phyloP scores from a whole-genome alignment of 495 filamentous ascomycete species.

The Talaromyces stipitatus region DNA sequence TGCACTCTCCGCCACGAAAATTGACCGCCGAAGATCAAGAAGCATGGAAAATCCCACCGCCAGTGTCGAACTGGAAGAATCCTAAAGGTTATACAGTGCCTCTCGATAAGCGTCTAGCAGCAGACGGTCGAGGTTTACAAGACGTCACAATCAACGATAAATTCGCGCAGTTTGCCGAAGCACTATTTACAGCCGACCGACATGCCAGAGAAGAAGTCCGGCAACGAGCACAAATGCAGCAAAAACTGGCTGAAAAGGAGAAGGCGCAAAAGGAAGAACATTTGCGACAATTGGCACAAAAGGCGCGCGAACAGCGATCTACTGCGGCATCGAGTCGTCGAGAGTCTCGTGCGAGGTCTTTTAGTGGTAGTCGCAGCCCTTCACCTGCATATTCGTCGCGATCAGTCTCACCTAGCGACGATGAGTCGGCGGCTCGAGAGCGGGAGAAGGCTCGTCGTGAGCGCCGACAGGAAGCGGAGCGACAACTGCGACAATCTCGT shows the following conservation, averaged over 20 bases:
- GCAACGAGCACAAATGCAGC: conserved; percentile 89
- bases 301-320: conserved; percentile 75
- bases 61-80: conserved; percentile 99
- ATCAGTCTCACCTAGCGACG: conserved; percentile 49
- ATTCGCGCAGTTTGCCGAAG: conserved; percentile 93
- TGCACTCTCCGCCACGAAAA: conserved; percentile 93
- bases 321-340: conserved; percentile 39
- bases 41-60: conserved; percentile 90
- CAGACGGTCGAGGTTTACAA: conserved; percentile 85
- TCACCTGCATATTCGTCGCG: conserved; percentile 50
- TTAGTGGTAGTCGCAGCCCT: conserved; percentile 42
- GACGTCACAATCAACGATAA: conserved; percentile 99
- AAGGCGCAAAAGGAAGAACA: conserved; percentile 90
- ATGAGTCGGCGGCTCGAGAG: conserved; percentile 60
- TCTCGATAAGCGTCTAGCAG: conserved; percentile 92
- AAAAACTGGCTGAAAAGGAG: conserved; percentile 93
- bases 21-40: conserved; percentile 96
- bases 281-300: conserved; percentile 80
- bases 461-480: conserved; percentile 71
- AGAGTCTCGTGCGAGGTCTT: conserved; percentile 31
- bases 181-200: conserved; percentile 85
- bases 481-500: conserved; percentile 83
- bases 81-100: conserved; percentile 97
- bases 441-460: conserved; percentile 73
- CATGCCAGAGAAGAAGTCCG: conserved; percentile 95